Conservation (phyloP, 768 basidiomycete genomes). For the Hebeloma cylindrosporum region DNA sequence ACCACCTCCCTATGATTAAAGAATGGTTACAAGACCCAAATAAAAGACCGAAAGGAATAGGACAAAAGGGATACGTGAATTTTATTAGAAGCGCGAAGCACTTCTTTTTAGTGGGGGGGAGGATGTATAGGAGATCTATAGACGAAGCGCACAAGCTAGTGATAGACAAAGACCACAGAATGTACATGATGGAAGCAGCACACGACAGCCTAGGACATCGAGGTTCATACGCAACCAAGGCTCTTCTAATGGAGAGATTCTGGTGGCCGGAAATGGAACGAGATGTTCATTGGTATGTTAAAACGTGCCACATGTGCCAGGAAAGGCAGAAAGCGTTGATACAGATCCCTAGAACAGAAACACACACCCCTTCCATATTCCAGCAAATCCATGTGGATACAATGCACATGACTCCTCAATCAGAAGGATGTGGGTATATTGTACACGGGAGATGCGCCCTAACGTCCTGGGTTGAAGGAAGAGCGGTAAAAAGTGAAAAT, state of each 20-base stretch:
- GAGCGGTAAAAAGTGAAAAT: conserved; percentile 20
- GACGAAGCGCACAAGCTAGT: conserved; percentile 20
- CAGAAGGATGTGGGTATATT: not conserved
- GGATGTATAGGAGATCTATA: conserved; percentile 13
- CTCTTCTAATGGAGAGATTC: not conserved
- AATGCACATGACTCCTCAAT: not conserved
- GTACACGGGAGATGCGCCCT: conserved; percentile 22
- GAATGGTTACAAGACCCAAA: not conserved
- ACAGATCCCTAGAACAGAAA: not conserved
- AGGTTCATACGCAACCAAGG: conserved; percentile 11
- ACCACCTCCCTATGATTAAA: not conserved
- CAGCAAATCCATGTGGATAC: not conserved
- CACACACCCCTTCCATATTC: conserved; percentile 1
- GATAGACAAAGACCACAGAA: conserved; percentile 15
- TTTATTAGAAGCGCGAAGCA: conserved; percentile 10
- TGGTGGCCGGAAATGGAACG: conserved; percentile 9
- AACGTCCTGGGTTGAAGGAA: conserved; percentile 22
- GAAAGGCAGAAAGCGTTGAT: not conserved
- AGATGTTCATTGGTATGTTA: conserved; percentile 5
- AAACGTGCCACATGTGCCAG: conserved; percentile 6
- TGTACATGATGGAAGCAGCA: conserved; percentile 23
- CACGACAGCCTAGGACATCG: conserved; percentile 28
- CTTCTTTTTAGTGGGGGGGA: conserved; percentile 19
- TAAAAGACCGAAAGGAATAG: not conserved
- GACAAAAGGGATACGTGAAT: not conserved